Evolutionary conservation across 331 rosid species (phyloP).

Genomic region (Pyracantha coccinea): DNA sequence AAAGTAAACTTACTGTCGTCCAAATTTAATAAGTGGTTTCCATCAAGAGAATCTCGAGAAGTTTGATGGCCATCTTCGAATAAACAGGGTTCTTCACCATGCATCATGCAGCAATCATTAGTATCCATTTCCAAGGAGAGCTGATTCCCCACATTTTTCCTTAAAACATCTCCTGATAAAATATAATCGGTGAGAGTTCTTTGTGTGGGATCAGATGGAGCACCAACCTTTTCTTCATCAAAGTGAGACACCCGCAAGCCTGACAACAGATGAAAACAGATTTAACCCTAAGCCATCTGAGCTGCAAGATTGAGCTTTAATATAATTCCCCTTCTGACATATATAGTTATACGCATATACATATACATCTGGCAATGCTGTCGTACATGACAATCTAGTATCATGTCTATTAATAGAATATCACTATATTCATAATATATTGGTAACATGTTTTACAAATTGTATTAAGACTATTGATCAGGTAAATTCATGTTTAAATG

Average conservation of each 20-base stretch:
- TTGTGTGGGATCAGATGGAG: conserved; percentile 62
- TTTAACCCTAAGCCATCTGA: conserved; percentile 11
- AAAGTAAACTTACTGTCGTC: conserved; percentile 21
- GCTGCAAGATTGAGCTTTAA: conserved; percentile 4
- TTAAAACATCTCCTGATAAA: conserved; percentile 34
- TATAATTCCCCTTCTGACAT: not conserved
- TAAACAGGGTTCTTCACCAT: conserved; percentile 38
- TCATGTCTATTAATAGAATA: too few relatives aligned
- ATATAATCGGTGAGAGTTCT: conserved; percentile 60
- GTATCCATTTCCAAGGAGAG: conserved; percentile 27
- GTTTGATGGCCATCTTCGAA: conserved; percentile 22
- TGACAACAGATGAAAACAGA: conserved; percentile 21
- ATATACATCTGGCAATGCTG: too few relatives aligned
- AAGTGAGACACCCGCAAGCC: conserved; percentile 83
- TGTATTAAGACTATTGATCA: not conserved
- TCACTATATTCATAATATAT: too few relatives aligned
- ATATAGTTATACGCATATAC: not conserved
- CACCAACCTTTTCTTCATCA: conserved; percentile 39
- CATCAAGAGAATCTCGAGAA: conserved; percentile 27
- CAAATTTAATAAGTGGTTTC: conserved; percentile 18
- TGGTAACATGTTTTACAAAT: too few relatives aligned
- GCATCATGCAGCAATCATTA: conserved; percentile 18
- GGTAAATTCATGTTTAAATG: not conserved
- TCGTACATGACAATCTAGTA: too few relatives aligned
- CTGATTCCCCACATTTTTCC: conserved; percentile 17